A percentile compares a stretch with the other conserved stretches of the same genome.
Evolutionary conservation across 306 rosid species (phyloP).

Genomic region (Trifolium subterraneum): DNA sequence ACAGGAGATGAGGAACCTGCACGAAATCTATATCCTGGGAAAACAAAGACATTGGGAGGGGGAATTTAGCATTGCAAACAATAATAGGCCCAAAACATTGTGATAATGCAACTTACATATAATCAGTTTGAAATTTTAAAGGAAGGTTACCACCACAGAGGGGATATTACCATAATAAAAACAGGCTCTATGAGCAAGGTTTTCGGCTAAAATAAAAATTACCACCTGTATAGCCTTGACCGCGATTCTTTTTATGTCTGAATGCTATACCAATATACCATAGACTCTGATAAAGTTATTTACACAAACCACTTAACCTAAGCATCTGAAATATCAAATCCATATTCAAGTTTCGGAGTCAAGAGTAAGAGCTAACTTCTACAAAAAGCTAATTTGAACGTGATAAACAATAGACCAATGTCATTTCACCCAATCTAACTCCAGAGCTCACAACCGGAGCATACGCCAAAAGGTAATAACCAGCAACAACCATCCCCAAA

Average conservation of each 20-base stretch:
- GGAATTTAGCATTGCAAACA: conserved; percentile 46
- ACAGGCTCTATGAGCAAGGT: conserved; percentile 39
- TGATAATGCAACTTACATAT: conserved; percentile 56
- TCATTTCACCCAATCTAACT: conserved; percentile 36
- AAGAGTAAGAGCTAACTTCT: conserved; percentile 39
- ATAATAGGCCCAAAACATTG: conserved; percentile 48
- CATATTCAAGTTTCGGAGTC: conserved; percentile 36
- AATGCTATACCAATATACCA: conserved; percentile 35
- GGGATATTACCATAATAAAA: conserved; percentile 43
- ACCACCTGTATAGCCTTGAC: conserved; percentile 33
- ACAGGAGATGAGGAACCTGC: conserved; percentile 92
- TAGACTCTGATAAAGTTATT: conserved; percentile 34
- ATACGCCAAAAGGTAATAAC: conserved; percentile 38
- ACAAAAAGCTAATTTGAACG: conserved; percentile 38
- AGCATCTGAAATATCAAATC: conserved; percentile 42
- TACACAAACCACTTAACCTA: conserved; percentile 42
- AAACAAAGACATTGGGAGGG: conserved; percentile 55
- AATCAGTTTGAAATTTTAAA: conserved; percentile 55
- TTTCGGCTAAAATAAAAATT: conserved; percentile 36
- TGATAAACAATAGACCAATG: conserved; percentile 27
- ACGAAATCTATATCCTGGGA: conserved; percentile 94
- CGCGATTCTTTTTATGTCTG: conserved; percentile 36
- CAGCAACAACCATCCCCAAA: conserved; percentile 25
- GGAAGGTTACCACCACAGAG: conserved; percentile 53
- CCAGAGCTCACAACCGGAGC: conserved; percentile 29